Evolutionary conservation across 176 grass and related monocot species (phyloP).

Genomic region (Rhynchospora breviuscula): DNA sequence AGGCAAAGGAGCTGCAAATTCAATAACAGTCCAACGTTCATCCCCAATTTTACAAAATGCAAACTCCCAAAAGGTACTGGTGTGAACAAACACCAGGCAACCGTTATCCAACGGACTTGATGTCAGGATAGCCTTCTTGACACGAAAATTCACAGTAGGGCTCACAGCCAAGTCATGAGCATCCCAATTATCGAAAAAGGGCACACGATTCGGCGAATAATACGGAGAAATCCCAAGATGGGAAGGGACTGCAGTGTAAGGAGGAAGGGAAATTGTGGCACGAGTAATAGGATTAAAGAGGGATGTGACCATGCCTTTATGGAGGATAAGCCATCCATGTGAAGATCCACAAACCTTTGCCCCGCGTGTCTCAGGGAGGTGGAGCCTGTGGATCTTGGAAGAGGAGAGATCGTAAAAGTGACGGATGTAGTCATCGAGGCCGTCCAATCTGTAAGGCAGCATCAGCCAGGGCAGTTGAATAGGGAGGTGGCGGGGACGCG

Average conservation of each 20-base stretch:
- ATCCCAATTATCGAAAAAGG: too few relatives aligned
- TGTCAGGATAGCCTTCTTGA: neutral
- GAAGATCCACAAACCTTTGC: neutral
- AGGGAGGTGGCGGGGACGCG: neutral
- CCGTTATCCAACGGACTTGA: neutral
- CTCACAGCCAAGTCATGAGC: too few relatives aligned
- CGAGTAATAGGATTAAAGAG: too few relatives aligned
- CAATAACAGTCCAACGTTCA: neutral
- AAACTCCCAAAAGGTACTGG: neutral
- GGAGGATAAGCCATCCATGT: constrained; percentile 12
- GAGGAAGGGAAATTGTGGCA: too few relatives aligned
- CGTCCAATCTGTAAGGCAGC: neutral
- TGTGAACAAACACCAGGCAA: neutral
- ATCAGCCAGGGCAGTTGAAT: constrained; percentile 19
- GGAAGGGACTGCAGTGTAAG: neutral
- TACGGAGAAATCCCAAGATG: neutral
- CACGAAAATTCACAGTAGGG: neutral
- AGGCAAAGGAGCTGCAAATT: neutral
- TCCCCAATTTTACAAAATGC: too few relatives aligned
- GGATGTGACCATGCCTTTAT: too few relatives aligned
- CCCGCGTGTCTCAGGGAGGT: neutral
- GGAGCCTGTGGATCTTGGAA: constrained; percentile 10
- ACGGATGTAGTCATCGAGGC: neutral
- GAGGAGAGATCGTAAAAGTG: constrained; percentile 15
- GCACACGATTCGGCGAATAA: too few relatives aligned